Evolutionary conservation across 2,329 filamentous ascomycete species (phyloP).

Genomic region (Colletotrichum simmondsii): DNA sequence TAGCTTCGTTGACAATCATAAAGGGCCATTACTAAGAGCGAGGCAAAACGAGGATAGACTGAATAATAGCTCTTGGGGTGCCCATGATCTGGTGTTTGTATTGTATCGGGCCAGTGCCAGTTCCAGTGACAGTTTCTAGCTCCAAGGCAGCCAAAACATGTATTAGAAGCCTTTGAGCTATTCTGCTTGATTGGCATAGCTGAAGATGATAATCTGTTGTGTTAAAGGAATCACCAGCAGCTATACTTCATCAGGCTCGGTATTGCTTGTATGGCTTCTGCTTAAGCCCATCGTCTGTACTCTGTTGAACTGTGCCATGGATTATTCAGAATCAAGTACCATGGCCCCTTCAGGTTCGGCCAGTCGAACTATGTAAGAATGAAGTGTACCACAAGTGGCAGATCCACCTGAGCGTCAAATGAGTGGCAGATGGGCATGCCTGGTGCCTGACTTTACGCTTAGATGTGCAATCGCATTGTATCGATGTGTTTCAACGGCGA

Average conservation of each 20-base stretch:
- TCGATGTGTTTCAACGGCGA: conserved; percentile 18
- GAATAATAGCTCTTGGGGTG: neutral
- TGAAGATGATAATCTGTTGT: neutral
- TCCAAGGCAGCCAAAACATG: neutral
- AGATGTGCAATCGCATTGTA: conserved; percentile 1
- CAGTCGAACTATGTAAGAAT: too few species aligned
- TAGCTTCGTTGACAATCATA: neutral
- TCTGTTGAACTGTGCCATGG: neutral
- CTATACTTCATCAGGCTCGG: neutral
- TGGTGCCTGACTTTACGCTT: conserved; percentile 21
- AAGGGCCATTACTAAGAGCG: neutral
- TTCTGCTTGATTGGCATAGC: neutral
- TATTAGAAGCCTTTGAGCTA: neutral
- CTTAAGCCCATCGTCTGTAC: neutral
- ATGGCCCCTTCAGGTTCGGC: neutral
- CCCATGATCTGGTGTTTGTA: neutral
- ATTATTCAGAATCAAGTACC: neutral
- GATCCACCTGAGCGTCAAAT: neutral
- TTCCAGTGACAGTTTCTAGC: neutral
- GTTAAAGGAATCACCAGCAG: neutral
- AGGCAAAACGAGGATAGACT: neutral
- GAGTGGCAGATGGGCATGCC: neutral
- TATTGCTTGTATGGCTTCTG: neutral
- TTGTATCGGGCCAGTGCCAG: neutral
- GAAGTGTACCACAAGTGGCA: neutral